These are phyloP conservation scores for Lagenidium sp. DNA, from an alignment of 352 stramenopile genomes.

Conservation along the genomic window DNA sequence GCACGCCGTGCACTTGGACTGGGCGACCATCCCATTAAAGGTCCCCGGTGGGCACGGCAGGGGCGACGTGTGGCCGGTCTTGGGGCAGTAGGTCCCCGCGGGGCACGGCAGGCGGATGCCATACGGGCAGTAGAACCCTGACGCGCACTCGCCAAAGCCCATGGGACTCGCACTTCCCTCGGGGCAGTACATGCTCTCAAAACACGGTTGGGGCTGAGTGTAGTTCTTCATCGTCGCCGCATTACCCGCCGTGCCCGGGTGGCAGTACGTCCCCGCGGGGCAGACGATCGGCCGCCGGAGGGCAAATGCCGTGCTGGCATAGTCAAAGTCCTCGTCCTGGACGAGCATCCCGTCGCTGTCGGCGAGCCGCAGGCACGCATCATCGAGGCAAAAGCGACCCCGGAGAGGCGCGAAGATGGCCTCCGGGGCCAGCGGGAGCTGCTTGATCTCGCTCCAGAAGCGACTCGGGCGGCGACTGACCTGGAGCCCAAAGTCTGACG, in stretches of 20 bases:
- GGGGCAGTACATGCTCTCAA: conserved; percentile 88
- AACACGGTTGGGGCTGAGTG: conserved; percentile 79
- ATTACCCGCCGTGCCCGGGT: conserved; percentile 78
- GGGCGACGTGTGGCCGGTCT: conserved; percentile 68
- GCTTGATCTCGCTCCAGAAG: conserved; percentile 92
- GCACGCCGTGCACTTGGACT: conserved; percentile 84
- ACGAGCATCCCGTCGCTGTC: conserved; percentile 76
- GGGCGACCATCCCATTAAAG: conserved; percentile 92
- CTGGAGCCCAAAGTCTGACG: conserved; percentile 93
- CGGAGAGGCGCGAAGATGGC: conserved; percentile 72
- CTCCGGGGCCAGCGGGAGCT: conserved; percentile 81
- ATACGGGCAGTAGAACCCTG: conserved; percentile 91
- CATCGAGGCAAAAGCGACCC: conserved; percentile 92
- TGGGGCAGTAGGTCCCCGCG: conserved; percentile 89
- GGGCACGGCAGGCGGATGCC: conserved; percentile 84
- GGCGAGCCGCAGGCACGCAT: conserved; percentile 80
- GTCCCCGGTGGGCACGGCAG: conserved; percentile 86
- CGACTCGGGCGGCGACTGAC: conserved; percentile 65
- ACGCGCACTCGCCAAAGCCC: conserved; percentile 78
- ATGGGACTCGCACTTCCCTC: conserved; percentile 77
- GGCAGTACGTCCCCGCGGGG: conserved; percentile 84
- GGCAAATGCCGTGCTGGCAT: conserved; percentile 57
- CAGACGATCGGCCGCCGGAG: conserved; percentile 83
- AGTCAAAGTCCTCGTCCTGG: conserved; percentile 80
- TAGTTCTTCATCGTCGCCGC: conserved; percentile 83